Evolutionary conservation across 2,329 filamentous ascomycete genomes (phyloP).

Genomic region (Colletotrichum trifolii): DNA sequence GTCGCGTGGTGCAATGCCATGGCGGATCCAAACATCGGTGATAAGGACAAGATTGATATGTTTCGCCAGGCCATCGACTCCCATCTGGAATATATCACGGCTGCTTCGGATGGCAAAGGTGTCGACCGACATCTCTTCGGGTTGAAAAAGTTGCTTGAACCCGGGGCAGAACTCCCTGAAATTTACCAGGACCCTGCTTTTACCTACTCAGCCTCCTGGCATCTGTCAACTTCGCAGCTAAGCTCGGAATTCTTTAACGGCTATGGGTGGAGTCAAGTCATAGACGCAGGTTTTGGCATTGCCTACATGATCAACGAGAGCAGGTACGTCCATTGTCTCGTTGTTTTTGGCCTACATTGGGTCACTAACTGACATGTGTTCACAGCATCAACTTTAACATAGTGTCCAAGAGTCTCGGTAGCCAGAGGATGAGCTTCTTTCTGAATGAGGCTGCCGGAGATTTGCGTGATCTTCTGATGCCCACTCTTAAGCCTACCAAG

Average conservation of each 20-base stretch:
- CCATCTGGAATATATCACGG: constrained; percentile 90
- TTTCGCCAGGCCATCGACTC: constrained; percentile 85
- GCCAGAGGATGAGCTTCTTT: constrained; percentile 94
- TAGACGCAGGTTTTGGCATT: constrained; percentile 95
- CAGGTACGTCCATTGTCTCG: constrained; percentile 63
- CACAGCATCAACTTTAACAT: constrained; percentile 95
- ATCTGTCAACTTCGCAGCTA: constrained; percentile 87
- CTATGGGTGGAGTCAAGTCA: constrained; percentile 98
- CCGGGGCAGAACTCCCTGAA: constrained; percentile 82
- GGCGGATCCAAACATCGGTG: constrained; percentile 72
- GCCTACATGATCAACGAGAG: constrained; percentile 99
- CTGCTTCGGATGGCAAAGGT: constrained; percentile 90
- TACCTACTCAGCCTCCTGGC: constrained; percentile 88
- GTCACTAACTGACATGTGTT: constrained; percentile 23
- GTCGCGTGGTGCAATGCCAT: constrained; percentile 92
- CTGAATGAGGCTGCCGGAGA: constrained; percentile 93
- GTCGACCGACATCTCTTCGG: constrained; percentile 98
- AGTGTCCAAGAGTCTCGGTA: constrained; percentile 91
- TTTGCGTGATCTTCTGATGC: constrained; percentile 85
- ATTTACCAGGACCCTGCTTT: constrained; percentile 91
- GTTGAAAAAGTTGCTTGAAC: constrained; percentile 86
- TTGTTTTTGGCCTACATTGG: neutral
- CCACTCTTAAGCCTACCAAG: constrained; percentile 82
- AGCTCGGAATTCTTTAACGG: constrained; percentile 98
- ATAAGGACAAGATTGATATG: constrained; percentile 75